These are phyloP conservation scores for Rutidosis leptorrhynchoides DNA, from an alignment of 129 eudicot species.

Conservation along the genomic window DNA sequence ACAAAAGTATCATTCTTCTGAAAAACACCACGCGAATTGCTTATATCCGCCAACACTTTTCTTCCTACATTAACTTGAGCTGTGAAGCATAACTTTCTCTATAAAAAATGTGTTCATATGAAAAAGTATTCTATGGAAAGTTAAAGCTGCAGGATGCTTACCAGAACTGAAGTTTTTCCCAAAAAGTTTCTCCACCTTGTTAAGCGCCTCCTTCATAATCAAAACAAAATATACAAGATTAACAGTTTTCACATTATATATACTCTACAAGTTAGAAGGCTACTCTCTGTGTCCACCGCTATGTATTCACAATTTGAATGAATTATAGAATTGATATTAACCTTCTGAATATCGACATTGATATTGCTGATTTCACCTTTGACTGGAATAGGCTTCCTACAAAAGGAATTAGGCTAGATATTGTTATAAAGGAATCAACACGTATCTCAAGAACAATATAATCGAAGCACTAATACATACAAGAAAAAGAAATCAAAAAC, in stretches of 20 bases:
- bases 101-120: slow-evolving; percentile 16
- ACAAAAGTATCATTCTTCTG: slow-evolving; percentile 25
- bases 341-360: slow-evolving; percentile 41
- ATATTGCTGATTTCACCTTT: slow-evolving; percentile 28
- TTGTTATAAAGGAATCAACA: background rate
- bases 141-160: slow-evolving; percentile 24
- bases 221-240: slow-evolving; percentile 8
- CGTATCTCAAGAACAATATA: slow-evolving; percentile 2
- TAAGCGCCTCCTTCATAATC: slow-evolving; percentile 34
- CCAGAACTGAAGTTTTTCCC: slow-evolving; percentile 40
- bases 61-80: slow-evolving; percentile 44
- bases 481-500: slow-evolving; percentile 8
- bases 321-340: slow-evolving; percentile 21
- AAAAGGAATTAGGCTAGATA: slow-evolving; percentile 2
- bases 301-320: background rate
- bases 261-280: background rate
- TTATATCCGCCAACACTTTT: slow-evolving; percentile 77
- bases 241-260: background rate
- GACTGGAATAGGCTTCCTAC: slow-evolving; percentile 38
- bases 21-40: slow-evolving; percentile 48
- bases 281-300: slow-evolving; percentile 4
- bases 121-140: background rate
- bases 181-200: slow-evolving; percentile 40
- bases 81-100: slow-evolving; percentile 18
- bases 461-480: slow-evolving; percentile 1